Base-by-base conservation (phyloP, 179 eudicot genomes). In the Beta macrorhiza region DNA sequence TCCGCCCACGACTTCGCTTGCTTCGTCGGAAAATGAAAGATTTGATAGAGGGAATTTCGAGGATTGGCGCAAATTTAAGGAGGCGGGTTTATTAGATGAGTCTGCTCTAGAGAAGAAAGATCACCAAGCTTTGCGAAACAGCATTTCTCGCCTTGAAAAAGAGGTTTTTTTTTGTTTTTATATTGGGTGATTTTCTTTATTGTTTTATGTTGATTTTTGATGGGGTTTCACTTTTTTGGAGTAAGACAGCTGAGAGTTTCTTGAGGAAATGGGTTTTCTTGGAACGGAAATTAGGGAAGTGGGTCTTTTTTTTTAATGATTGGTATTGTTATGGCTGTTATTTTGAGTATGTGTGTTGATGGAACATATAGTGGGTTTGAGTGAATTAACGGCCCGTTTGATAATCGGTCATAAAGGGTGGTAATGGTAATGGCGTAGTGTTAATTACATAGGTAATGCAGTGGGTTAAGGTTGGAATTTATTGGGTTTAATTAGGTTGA, bases 61-160 rank as follows among this genome's bases (percentile, higher is more conserved):
- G 78, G 98, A 94, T 79, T 96, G 99, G 99, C 87, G 84, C 80
- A 73, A 90, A 89, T 94, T 97, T 80, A 89, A 84, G 79, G 94
- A 96, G 80, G 93, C 82, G 10, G 99, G 99, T 32, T 83, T 96
- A 82, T 74, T 93, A 84, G 96, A 93, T 67, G 90, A 87, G 64
- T 86, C 86, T n/a, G 81, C 87, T 4, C 72, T 93, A 86, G 94
- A 90, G 85, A 80, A 79, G 84, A 91, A 82, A 70, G 98, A 94
- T 71, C 82, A 81, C 12, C 89, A 82, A 1, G 97, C 94, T 17
- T 67, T 89, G 59, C 62, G 78, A 56, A 82, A 83, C 16, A 91
- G 61, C 78, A 25, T 85, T 79, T 67, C 87, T 0, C 85, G 87
- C 58, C 87, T 93, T 9, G 93, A 92, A 82, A 87, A 72, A 62